Conservation (phyloP, 306 rosid species). For the Hippophae tibetana region DNA sequence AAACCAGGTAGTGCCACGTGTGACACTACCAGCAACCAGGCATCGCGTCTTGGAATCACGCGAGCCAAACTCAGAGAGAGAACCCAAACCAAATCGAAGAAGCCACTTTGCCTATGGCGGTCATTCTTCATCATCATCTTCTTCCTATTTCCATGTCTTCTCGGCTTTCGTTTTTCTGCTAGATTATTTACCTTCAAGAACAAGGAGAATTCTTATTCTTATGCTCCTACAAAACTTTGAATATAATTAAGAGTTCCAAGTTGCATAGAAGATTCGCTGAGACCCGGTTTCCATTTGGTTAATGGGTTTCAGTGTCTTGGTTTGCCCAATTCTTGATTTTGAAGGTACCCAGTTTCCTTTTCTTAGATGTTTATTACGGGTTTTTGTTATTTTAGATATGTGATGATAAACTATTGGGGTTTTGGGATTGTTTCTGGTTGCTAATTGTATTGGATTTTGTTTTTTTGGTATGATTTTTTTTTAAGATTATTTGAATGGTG, state of each 20-base stretch:
- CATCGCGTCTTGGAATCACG: conserved; percentile 49
- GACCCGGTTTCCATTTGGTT: no score
- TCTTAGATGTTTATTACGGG: no score
- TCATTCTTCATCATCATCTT: conserved; percentile 19
- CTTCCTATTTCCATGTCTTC: conserved; percentile 1
- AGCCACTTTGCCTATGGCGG: conserved; percentile 46
- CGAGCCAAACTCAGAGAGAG: conserved; percentile 6
- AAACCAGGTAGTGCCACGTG: conserved; percentile 72
- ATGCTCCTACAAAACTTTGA: no score
- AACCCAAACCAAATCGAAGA: neutral
- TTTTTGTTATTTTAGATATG: no score
- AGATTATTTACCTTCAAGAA: conserved; percentile 6
- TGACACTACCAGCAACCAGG: conserved; percentile 55
- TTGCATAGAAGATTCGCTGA: no score
- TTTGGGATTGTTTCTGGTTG: no score
- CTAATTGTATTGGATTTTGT: no score
- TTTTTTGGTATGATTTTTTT: neutral
- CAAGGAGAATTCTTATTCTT: neutral
- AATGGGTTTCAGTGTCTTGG: no score
- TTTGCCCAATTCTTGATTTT: no score
- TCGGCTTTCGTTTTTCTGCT: conserved; percentile 5
- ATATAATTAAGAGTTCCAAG: neutral
- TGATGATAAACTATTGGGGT: no score
- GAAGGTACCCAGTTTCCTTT: no score
- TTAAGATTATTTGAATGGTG: neutral